Conservation (phyloP, 805 yeast species). For the Saccharomycopsis sp. region DNA sequence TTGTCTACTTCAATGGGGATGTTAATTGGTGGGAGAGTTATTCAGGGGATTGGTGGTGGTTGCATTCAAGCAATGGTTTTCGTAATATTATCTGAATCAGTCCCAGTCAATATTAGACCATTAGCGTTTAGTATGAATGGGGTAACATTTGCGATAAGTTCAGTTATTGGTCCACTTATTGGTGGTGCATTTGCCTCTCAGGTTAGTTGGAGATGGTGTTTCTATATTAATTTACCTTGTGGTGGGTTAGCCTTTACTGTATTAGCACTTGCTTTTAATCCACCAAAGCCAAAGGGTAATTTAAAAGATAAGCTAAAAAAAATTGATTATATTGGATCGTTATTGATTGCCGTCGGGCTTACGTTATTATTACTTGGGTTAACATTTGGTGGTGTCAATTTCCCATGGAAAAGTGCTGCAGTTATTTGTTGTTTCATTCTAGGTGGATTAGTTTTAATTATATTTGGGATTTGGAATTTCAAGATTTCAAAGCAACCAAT, state of each 20-base stretch:
- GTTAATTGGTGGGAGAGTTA: constrained; percentile 64
- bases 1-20: constrained; percentile 46
- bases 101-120: constrained; percentile 1
- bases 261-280: constrained; percentile 21
- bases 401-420: constrained; percentile 44
- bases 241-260: constrained; percentile 44
- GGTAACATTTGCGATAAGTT: constrained; percentile 27
- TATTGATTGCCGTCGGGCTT: constrained; percentile 3
- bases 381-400: constrained; percentile 47
- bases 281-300: not conserved
- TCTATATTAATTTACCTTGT: constrained; percentile 60
- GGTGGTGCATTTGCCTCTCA: constrained; percentile 60
- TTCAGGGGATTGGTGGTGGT: constrained; percentile 69
- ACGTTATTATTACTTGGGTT: constrained; percentile 34
- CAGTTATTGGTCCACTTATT: constrained; percentile 54
- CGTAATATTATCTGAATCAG: constrained; percentile 46
- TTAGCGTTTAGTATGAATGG: not conserved
- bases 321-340: not conserved
- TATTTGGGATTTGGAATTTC: constrained; percentile 37
- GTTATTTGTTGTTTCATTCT: constrained; percentile 41
- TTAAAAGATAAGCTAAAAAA: not conserved
- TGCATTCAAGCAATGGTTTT: constrained; percentile 53
- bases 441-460: constrained; percentile 35
- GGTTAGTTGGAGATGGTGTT: constrained; percentile 73
- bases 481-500: constrained; percentile 39